Evolutionary conservation across 148 eudicot species (phyloP).

Genomic region (Arctostaphylos glauca): DNA sequence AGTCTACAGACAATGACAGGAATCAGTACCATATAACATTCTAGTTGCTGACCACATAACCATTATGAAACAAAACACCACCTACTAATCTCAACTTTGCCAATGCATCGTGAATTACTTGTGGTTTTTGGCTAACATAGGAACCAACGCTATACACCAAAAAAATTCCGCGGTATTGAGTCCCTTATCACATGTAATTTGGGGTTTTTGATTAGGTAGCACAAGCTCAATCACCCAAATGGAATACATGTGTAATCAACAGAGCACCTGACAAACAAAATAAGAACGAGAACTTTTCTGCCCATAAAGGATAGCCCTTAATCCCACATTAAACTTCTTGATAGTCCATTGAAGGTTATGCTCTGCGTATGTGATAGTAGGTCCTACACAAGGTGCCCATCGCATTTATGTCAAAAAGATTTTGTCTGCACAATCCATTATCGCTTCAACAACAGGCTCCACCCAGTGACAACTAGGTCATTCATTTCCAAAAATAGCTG

Average conservation of each 20-base stretch:
- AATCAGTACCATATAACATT: neutral
- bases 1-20: neutral
- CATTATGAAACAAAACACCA: neutral
- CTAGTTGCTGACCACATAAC: neutral
- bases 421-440: neutral
- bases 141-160: neutral
- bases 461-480: neutral
- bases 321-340: neutral
- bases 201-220: neutral
- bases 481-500: neutral
- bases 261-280: neutral
- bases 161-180: neutral
- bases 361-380: neutral
- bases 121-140: neutral
- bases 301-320: neutral
- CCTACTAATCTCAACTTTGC: neutral
- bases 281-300: neutral
- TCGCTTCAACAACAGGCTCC: neutral
- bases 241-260: neutral
- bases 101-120: neutral
- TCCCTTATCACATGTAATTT: neutral
- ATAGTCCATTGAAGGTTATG: neutral
- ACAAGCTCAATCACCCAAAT: neutral
- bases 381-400: constrained; percentile 4
- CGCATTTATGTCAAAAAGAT: neutral